Base-by-base conservation (phyloP, 2,329 filamentous ascomycete species). In the Exophiala aquamarina region DNA sequence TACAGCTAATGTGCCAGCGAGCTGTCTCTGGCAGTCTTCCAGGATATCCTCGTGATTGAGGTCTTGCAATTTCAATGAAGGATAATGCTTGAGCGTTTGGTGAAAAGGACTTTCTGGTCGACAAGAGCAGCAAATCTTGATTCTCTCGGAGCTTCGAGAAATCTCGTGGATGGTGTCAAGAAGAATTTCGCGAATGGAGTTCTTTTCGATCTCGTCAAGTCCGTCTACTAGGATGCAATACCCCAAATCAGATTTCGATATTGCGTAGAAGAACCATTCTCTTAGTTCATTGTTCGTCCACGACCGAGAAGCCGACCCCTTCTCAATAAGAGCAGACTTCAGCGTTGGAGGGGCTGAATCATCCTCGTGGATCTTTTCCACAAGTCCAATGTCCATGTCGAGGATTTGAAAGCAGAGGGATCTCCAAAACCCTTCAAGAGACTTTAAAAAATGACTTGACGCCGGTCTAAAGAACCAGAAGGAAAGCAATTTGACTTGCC, bases 401-500 rank as follows among this genome's bases (percentile, higher is more conserved):
- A 50, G 17, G 13, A 47, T 47, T 20, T 50, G 43, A 34, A 31
- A 39, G 19, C 48, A 50, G 8, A 50, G 28, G 11, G 43, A 47
- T 15, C 43, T 38, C 48, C 43, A 50, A 23, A 50, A 29, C 19
- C 48, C 48, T 39, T 47, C 14, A 4, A 39, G 8, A 10, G 48
- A 47, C 31, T 47, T 50, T 3, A 42, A 19, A 17, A 50, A 15
- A 3, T 10, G 13, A 26, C 31, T 47, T 31, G 48, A 20, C n/a
- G 48, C 42, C 9, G 48, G 48, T 36, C 35, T 38, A 38, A 50
- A 50, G 33, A 47, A 46, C 42, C 42, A 50, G 28, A 47, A 50
- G 34, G 17, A 19, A 15, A 50, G 43, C 6, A 47, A 15, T 10
- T 19, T 31, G n/a, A 50, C 31, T 4, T 33, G 38, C 10, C 26